Percentiles rank a stretch among this genome's conserved stretches.
Conservation (phyloP, 768 basidiomycete genomes). For the Agaricus blazei region DNA sequence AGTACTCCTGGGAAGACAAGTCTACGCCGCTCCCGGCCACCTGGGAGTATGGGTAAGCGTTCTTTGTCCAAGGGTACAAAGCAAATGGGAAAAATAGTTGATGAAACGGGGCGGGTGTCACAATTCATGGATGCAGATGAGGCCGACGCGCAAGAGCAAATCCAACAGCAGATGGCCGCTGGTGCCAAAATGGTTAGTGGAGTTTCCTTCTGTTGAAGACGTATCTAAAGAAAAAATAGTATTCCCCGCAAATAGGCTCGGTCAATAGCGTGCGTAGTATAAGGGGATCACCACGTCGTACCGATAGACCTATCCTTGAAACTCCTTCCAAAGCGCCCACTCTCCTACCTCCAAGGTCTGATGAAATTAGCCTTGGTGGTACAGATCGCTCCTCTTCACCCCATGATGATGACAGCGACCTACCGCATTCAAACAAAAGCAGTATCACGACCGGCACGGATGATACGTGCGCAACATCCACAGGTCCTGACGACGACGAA, state of each 20-base stretch:
- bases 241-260: slow-evolving; percentile 55
- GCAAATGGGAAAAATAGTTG: slow-evolving; percentile 26
- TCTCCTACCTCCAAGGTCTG: slow-evolving; percentile 36
- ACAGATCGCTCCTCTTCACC: slow-evolving; percentile 39
- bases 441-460: slow-evolving; percentile 39
- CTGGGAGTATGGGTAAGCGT: slow-evolving; percentile 24
- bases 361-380: slow-evolving; percentile 34
- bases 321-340: slow-evolving; percentile 36
- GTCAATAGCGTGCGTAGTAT: slow-evolving; percentile 64
- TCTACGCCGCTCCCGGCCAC: slow-evolving; percentile 28
- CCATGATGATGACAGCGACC: slow-evolving; percentile 51
- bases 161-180: slow-evolving; percentile 77
- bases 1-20: slow-evolving; percentile 55
- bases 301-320: slow-evolving; percentile 37
- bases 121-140: slow-evolving; percentile 92
- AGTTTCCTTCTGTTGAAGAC: neutral
- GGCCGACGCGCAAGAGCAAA: slow-evolving; percentile 76
- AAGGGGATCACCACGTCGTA: slow-evolving; percentile 61
- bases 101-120: slow-evolving; percentile 56
- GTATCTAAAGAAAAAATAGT: slow-evolving; percentile 32
- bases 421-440: slow-evolving; percentile 41
- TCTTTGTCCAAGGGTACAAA: slow-evolving; percentile 22
- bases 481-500: slow-evolving; percentile 32
- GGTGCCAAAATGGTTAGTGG: slow-evolving; percentile 64
- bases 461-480: slow-evolving; percentile 52